Conservation (phyloP, 164 flowering plant species). For the Chloranthus sessilifolius region DNA sequence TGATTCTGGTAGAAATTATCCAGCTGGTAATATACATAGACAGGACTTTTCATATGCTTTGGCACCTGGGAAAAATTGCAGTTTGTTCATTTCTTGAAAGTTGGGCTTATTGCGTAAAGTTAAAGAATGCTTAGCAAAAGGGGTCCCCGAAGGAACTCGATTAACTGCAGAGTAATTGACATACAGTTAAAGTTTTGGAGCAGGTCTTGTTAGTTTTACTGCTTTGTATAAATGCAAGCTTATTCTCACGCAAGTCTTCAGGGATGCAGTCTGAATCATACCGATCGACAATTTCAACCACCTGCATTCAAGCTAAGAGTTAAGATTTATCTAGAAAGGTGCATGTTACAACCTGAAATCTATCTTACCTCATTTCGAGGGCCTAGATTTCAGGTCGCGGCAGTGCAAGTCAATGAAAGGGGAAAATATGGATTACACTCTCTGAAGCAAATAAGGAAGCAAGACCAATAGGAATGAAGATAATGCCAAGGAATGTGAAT, state of each 20-base stretch:
- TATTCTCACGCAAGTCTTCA: conserved; percentile 13
- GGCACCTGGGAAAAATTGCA: conserved; percentile 41
- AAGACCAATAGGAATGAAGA: conserved; percentile 90
- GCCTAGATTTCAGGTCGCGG: background rate
- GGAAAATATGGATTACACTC: conserved; percentile 31
- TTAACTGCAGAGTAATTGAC: conserved; percentile 8
- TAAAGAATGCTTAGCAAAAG: background rate
- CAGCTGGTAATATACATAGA: conserved; percentile 70
- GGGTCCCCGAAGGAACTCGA: no score
- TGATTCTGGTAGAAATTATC: conserved; percentile 81
- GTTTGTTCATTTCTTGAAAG: background rate
- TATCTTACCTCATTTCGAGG: background rate
- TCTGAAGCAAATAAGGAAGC: conserved; percentile 77
- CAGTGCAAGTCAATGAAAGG: no score
- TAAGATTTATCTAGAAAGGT: background rate
- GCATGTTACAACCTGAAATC: background rate
- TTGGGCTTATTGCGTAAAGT: no score
- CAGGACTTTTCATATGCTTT: conserved; percentile 58
- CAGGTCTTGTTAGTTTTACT: conserved; percentile 57
- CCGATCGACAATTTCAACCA: conserved; percentile 71
- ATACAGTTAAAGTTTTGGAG: conserved; percentile 40
- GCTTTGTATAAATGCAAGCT: conserved; percentile 45
- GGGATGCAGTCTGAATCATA: conserved; percentile 73
- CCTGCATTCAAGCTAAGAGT: conserved; percentile 32
- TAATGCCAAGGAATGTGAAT: conserved; percentile 45